Evolutionary conservation across 2,329 filamentous ascomycete genomes (phyloP).

Genomic region (Coleophoma cylindrospora): DNA sequence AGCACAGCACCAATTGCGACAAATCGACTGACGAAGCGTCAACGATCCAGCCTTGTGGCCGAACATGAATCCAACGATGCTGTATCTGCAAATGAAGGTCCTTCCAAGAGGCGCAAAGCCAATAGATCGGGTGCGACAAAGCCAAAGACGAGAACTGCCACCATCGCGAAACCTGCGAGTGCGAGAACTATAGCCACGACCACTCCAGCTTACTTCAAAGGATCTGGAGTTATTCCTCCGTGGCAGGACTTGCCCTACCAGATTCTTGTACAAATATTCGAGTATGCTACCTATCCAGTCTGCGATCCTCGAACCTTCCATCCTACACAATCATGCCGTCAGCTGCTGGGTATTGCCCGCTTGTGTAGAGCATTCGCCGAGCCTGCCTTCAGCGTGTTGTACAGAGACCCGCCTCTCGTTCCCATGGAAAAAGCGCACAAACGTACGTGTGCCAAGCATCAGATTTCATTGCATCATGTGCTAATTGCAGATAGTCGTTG

Average conservation of each 20-base stretch:
- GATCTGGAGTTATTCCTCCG: constrained; percentile 38
- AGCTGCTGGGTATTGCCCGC: constrained; percentile 60
- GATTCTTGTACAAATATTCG: constrained; percentile 65
- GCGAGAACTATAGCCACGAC: too few relatives aligned
- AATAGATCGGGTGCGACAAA: neutral
- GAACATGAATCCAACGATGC: neutral
- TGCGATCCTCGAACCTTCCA: constrained; percentile 40
- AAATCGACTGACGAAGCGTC: neutral
- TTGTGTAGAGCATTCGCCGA: constrained; percentile 64
- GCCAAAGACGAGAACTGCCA: neutral
- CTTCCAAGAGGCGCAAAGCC: constrained; percentile 2
- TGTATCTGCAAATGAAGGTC: neutral
- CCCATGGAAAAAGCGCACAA: constrained; percentile 41
- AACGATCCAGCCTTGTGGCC: neutral
- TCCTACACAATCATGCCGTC: constrained; percentile 41
- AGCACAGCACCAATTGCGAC: neutral
- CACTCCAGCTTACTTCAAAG: neutral
- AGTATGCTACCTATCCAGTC: constrained; percentile 55
- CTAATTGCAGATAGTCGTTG: constrained; percentile 32
- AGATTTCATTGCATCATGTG: too few relatives aligned
- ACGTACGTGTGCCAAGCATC: neutral
- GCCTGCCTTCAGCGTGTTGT: constrained; percentile 68
- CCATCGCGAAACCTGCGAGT: neutral
- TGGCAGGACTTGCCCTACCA: constrained; percentile 64
- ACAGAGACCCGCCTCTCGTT: constrained; percentile 62